These are phyloP conservation scores for Chytriomyces sp. DNA, from an alignment of 192 early-diverging fungal genomes.

Conservation along the genomic window DNA sequence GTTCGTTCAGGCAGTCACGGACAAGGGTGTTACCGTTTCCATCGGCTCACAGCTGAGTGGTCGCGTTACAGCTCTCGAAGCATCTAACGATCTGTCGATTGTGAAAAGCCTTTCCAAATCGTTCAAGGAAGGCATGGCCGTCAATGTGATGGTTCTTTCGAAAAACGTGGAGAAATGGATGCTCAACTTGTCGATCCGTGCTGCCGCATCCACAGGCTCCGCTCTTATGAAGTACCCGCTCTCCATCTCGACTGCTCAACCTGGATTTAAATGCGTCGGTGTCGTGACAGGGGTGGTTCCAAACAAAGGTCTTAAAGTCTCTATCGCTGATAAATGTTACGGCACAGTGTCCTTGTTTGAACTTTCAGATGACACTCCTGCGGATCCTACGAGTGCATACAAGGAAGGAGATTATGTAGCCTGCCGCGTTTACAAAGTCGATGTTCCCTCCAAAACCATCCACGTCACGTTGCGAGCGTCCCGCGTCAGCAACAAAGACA, in stretches of 20 bases:
- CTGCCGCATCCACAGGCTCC: neutral
- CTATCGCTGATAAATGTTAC: constrained; percentile 57
- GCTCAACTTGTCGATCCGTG: constrained; percentile 45
- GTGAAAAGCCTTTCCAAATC: constrained; percentile 35
- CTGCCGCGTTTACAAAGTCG: constrained; percentile 47
- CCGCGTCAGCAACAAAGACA: constrained; percentile 9
- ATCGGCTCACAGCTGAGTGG: constrained; percentile 46
- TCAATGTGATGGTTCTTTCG: constrained; percentile 38
- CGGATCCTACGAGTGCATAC: constrained; percentile 42
- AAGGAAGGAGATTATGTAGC: constrained; percentile 37
- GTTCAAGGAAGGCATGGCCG: constrained; percentile 42
- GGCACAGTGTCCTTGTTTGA: constrained; percentile 71
- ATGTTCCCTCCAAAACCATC: constrained; percentile 59
- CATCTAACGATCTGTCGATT: constrained; percentile 36
- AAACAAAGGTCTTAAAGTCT: constrained; percentile 57
- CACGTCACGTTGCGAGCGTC: constrained; percentile 66
- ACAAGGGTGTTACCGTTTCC: constrained; percentile 49
- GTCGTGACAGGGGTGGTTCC: constrained; percentile 58
- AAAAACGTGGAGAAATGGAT: constrained; percentile 33
- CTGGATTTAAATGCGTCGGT: constrained; percentile 62
- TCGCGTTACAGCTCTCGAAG: constrained; percentile 40
- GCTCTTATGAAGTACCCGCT: constrained; percentile 12
- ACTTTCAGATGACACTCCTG: constrained; percentile 52
- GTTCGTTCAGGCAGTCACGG: constrained; percentile 44
- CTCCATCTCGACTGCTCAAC: constrained; percentile 54